Evolutionary conservation across 2,329 filamentous ascomycete species (phyloP), one percentile per base, ranked within the genome.

Genomic region (Setomelanomma holmii): DNA sequence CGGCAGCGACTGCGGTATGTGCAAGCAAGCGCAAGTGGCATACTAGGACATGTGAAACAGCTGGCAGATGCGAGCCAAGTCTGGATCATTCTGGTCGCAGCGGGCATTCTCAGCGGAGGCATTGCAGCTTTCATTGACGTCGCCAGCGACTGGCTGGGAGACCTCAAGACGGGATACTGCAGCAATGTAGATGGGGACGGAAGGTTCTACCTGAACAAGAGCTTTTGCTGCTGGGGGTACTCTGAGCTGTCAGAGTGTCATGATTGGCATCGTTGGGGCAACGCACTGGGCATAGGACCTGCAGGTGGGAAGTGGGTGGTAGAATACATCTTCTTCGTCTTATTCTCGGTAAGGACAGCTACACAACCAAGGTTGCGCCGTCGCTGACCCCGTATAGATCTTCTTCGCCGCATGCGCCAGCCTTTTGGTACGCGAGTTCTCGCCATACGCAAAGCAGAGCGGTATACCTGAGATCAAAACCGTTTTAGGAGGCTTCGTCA

Each of bases 381-480:
- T 33, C 2, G 21, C 67, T 75, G 35, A 80, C 53, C 3, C 16
- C 27, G 17, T 4, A 14, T 42, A 93, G 89, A 81, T 93, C 8
- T 65, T 89, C 6, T 93, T 96, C 69, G 93, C 93, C 21, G 81
- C 86, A 33, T 85, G 83, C 51, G 91, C 95, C 8, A 90, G 89
- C 46, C 71, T 93, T 46, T 78, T 98, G 47, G 93, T 98, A 12
- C 86, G 89, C 64, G 86, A 89, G 64, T 98, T 93, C 75, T 91
- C 91, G 20, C 81, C 89, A 4, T 91, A 96, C 75, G 93, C 93
- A 41, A 93, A 90, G 72, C 93, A 98, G 69, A 96, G 91, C 72
- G 93, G 93, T 76, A 97, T 99, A 63, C 92, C 93, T 5, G 93
- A 99, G 79, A 96, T 99, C 77, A 99, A 99, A 80, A 97, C 93